Evolutionary conservation across 176 grass and related monocot species (phyloP).

Genomic region (Aechmea fasciata): DNA sequence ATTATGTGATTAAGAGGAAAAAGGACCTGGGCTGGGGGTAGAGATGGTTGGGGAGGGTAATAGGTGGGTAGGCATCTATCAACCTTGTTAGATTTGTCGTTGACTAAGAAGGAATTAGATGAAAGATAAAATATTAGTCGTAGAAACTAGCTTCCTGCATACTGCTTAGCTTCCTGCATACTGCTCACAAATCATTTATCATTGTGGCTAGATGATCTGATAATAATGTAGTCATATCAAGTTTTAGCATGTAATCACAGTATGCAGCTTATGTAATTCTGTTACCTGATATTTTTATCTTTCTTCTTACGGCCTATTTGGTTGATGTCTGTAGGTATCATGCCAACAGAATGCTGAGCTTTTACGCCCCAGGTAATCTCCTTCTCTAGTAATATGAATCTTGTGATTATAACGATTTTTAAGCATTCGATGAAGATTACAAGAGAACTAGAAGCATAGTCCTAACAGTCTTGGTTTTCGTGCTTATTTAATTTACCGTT

Average conservation of each 20-base stretch:
- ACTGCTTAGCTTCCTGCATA: too few relatives aligned
- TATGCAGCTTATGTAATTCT: background rate
- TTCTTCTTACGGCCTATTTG: background rate
- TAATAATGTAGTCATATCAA: background rate
- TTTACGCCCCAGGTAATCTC: background rate
- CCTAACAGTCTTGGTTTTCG: background rate
- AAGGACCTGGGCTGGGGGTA: too few relatives aligned
- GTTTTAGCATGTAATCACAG: background rate
- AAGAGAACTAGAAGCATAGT: background rate
- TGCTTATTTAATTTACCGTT: background rate
- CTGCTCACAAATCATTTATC: too few relatives aligned
- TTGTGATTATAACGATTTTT: background rate
- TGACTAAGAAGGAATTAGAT: too few relatives aligned
- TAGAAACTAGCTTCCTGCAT: too few relatives aligned
- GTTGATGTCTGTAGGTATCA: background rate
- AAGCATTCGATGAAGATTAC: background rate
- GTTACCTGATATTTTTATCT: background rate
- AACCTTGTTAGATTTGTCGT: too few relatives aligned
- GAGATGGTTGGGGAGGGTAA: too few relatives aligned
- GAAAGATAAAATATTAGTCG: too few relatives aligned
- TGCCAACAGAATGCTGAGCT: conserved; percentile 5
- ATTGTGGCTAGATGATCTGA: too few relatives aligned
- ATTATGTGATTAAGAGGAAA: too few relatives aligned
- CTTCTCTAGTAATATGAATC: background rate
- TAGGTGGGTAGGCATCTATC: too few relatives aligned